Base-by-base conservation (phyloP, 2,329 filamentous ascomycete genomes). In the Hymenoscyphus fructigenus region DNA sequence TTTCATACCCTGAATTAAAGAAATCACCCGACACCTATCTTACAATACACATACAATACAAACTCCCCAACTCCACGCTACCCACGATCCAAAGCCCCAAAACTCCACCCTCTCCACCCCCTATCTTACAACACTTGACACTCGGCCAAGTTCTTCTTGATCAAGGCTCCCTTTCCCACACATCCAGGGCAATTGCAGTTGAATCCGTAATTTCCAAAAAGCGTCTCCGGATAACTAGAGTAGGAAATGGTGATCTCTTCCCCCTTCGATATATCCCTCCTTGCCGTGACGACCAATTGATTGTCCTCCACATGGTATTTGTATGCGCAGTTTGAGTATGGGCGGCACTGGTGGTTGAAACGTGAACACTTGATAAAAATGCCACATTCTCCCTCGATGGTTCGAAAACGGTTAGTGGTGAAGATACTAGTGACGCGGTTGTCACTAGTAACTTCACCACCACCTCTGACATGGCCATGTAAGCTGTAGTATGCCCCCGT, bases 321-420 rank as follows among this genome's bases (percentile, higher is more conserved):
- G 68, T 79, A 85, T 0, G 57, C 68, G 69, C 83, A 87, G 1
- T 75, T 68, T 29, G 85, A 71, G 55, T 81, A 72, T 0, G 79
- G 77, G 1, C 68, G 65, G 70, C 85, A 88, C 0, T 84, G 81
- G 70, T 88, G 85, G 71, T 88, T 88, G 75, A 88, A 87, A 2
- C 85, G 79, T 0, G 84, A 81, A 0, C 81, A 83, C 5, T 84
- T 76, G 0, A 81, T 77, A 64, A 85, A 86, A 2, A 86, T 79
- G 0, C 77, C 79, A 9, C 62, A 60, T 15, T 59, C 12, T 1
- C 23, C 57, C 5, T 17, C 26, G 29, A 14, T 17, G 28, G n/a
- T 26, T 32, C 14, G 20, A 26, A 57, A 75, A 73, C 74, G 61
- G 57, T 76, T 76, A 3, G 73, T 75, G 29, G 69, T 67, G 59